A percentile compares a stretch with the other conserved stretches of the same genome.
Conservation (phyloP, 2,329 filamentous ascomycete genomes). For the Bretziella fagacearum region DNA sequence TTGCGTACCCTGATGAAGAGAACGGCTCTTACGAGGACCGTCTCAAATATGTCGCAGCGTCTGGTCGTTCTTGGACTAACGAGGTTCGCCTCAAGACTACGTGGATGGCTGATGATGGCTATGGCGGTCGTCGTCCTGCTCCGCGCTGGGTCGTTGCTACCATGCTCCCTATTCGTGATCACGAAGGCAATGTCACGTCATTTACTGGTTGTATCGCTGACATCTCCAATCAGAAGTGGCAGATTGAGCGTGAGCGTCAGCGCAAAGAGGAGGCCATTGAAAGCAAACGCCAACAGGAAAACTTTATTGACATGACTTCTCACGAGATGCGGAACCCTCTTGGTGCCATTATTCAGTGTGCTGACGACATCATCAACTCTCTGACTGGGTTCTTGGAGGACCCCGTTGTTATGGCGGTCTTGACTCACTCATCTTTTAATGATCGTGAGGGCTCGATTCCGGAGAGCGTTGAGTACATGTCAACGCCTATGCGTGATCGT, state of each 20-base stretch:
- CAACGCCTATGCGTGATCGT: neutral
- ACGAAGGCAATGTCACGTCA: conserved; percentile 30
- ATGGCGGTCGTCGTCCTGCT: conserved; percentile 27
- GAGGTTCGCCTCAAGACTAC: conserved; percentile 33
- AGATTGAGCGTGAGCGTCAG: conserved; percentile 57
- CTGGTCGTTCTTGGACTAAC: conserved; percentile 28
- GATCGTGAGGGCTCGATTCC: neutral
- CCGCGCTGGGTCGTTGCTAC: conserved; percentile 34
- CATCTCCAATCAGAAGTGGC: conserved; percentile 33
- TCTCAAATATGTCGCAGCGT: conserved; percentile 24
- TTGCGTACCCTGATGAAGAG: conserved; percentile 30
- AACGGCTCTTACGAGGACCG: conserved; percentile 25
- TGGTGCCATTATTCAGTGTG: conserved; percentile 57
- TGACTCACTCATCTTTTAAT: neutral
- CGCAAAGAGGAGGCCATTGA: conserved; percentile 61
- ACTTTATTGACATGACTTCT: conserved; percentile 58
- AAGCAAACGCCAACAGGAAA: conserved; percentile 54
- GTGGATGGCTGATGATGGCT: conserved; percentile 29
- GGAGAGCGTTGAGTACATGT: neutral
- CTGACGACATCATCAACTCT: conserved; percentile 49
- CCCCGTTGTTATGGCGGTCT: conserved; percentile 21
- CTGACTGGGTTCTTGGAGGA: conserved; percentile 24
- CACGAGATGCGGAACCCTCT: conserved; percentile 66
- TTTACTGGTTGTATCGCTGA: conserved; percentile 32
- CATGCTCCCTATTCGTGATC: conserved; percentile 32